phyloP scores from a whole-genome alignment of 176 grass and related monocot species.

The Paspalum notatum region DNA sequence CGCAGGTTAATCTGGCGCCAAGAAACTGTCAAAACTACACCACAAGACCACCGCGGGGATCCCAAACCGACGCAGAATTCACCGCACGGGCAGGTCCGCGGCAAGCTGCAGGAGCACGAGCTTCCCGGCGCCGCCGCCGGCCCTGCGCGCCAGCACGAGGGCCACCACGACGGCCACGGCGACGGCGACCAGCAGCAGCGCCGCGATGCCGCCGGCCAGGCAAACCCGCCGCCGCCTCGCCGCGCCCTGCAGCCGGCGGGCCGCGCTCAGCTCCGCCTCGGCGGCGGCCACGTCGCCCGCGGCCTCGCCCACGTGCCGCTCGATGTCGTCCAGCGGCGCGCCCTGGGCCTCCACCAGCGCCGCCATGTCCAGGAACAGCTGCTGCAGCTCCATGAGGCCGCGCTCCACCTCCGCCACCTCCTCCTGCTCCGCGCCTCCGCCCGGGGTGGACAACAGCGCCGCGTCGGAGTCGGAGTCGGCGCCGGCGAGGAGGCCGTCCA shows the following conservation, averaged over 20 bases:
- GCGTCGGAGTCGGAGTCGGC: conserved; percentile 28
- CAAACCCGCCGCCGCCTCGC: conserved; percentile 46
- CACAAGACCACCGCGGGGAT: background rate
- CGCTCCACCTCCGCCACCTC: conserved; percentile 61
- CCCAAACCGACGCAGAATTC: background rate
- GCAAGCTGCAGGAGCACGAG: conserved; percentile 15
- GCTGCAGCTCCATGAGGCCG: conserved; percentile 73
- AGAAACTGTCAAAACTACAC: background rate
- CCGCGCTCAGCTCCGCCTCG: conserved; percentile 47
- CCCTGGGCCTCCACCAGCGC: conserved; percentile 70
- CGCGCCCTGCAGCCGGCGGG: conserved; percentile 47
- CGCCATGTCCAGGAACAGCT: conserved; percentile 90
- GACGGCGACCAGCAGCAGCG: conserved; percentile 52
- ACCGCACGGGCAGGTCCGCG: background rate
- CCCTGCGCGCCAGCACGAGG: conserved; percentile 25
- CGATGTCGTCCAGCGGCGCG: conserved; percentile 57
- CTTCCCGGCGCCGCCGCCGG: background rate
- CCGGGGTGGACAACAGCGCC: conserved; percentile 42
- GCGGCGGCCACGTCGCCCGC: conserved; percentile 53
- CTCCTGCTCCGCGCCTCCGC: conserved; percentile 49
- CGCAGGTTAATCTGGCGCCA: background rate
- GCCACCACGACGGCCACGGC: conserved; percentile 41
- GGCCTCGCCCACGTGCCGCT: conserved; percentile 56
- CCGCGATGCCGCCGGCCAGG: conserved; percentile 35
- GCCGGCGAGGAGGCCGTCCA: conserved; percentile 51